These are phyloP conservation scores for Paecilomyces niveus DNA, from an alignment of 2,329 filamentous ascomycete genomes.

Conservation along the genomic window DNA sequence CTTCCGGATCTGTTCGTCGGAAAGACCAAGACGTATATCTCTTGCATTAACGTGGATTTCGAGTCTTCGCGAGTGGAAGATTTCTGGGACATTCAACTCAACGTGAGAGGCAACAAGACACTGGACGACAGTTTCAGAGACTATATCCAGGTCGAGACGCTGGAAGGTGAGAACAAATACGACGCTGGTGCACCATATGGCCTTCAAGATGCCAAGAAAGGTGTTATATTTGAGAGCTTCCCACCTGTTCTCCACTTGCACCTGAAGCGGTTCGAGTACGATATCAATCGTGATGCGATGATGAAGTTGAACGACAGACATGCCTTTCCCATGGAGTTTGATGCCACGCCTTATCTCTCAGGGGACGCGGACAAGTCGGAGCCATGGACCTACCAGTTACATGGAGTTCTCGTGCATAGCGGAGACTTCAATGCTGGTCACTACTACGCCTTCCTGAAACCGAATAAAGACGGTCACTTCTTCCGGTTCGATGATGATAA, in stretches of 20 bases:
- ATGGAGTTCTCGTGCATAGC: conserved; percentile 92
- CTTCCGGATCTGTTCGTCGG: conserved; percentile 89
- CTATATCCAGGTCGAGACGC: conserved; percentile 92
- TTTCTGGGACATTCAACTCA: conserved; percentile 98
- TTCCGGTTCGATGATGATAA: conserved; percentile 97
- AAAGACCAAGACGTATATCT: conserved; percentile 98
- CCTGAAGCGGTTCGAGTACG: conserved; percentile 96
- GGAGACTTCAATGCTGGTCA: conserved; percentile 95
- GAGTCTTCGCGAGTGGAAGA: conserved; percentile 94
- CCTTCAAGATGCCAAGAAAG: conserved; percentile 93
- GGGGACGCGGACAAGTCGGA: conserved; percentile 82
- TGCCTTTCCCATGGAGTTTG: conserved; percentile 44
- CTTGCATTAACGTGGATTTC: conserved; percentile 96
- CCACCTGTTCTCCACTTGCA: conserved; percentile 91
- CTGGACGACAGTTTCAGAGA: conserved; percentile 92
- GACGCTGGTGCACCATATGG: conserved; percentile 84
- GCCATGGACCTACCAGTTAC: conserved; percentile 83
- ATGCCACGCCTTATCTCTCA: conserved; percentile 75
- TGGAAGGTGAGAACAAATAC: conserved; percentile 98
- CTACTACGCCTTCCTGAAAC: conserved; percentile 96
- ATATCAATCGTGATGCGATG: conserved; percentile 92
- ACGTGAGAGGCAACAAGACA: conserved; percentile 88
- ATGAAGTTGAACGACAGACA: conserved; percentile 72
- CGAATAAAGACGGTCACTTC: conserved; percentile 85
- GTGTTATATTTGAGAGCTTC: conserved; percentile 93